Evolutionary conservation across 352 stramenopile genomes (phyloP).

Genomic region (Chrysophaeum taylorii): DNA sequence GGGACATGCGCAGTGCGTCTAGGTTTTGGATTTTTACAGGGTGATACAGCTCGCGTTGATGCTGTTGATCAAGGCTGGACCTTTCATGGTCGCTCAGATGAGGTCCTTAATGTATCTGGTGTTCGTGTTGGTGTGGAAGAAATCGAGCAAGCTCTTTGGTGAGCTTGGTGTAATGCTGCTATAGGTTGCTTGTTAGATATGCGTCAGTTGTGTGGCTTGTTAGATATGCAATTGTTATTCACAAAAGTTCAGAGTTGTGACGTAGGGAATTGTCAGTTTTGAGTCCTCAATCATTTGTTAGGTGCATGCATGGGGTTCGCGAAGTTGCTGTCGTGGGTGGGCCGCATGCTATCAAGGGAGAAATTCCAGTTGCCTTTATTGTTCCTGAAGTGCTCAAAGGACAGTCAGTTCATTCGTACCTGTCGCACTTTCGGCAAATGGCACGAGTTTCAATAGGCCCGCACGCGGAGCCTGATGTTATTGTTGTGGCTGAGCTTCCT

Average conservation of each 20-base stretch:
- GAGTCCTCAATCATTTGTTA: no score
- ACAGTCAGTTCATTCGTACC: no score
- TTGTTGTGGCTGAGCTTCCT: not conserved
- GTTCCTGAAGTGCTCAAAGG: no score
- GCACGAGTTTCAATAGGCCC: not conserved
- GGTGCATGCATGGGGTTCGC: no score
- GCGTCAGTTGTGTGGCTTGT: no score
- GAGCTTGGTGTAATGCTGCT: no score
- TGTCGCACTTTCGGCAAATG: not conserved
- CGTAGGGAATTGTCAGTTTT: no score
- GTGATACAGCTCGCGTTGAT: not conserved
- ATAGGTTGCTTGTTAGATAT: no score
- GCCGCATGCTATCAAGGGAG: not conserved
- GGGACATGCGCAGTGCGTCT: no score
- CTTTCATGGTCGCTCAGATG: not conserved
- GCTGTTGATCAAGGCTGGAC: not conserved
- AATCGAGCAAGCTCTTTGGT: no score
- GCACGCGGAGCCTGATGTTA: not conserved
- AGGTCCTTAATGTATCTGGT: slow-evolving; percentile 9
- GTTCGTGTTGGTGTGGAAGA: slow-evolving; percentile 8
- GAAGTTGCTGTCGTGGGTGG: not conserved
- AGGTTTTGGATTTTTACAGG: not conserved
- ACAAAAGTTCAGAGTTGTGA: no score
- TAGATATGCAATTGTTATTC: no score
- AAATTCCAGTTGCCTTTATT: not conserved